Evolutionary conservation across 1,284 basidiomycete species (phyloP).

Genomic region (Sanghuangporus baumii): DNA sequence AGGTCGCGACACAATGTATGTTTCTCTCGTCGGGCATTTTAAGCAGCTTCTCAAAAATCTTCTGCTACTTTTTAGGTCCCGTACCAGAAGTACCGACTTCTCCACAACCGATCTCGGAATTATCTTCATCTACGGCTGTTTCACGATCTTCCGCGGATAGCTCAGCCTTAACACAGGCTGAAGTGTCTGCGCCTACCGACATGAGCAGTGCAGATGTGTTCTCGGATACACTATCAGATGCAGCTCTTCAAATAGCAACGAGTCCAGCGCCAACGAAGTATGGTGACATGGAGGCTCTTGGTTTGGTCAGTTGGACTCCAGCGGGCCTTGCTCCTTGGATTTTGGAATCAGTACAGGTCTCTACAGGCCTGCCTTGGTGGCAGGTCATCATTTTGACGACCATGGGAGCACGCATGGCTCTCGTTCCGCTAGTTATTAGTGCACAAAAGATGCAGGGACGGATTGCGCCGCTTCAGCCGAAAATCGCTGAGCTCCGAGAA

Average conservation of each 20-base stretch:
- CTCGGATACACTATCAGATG: background rate
- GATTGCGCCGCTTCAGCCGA: constrained; percentile 60
- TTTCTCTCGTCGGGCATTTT: background rate
- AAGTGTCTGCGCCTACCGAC: background rate
- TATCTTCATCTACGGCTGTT: background rate
- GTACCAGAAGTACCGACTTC: background rate
- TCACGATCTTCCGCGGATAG: background rate
- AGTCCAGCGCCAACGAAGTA: constrained; percentile 45
- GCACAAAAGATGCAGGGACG: constrained; percentile 63
- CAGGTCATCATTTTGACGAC: constrained; percentile 75
- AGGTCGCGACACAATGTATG: background rate
- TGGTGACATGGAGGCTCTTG: constrained; percentile 77
- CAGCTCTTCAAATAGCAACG: background rate
- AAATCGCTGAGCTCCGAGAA: constrained; percentile 52
- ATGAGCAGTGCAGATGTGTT: background rate
- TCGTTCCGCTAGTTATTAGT: constrained; percentile 69
- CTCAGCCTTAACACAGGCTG: background rate
- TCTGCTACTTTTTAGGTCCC: background rate
- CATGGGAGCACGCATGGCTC: constrained; percentile 57
- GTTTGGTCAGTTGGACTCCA: constrained; percentile 58
- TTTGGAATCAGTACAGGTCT: constrained; percentile 71
- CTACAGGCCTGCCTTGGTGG: constrained; percentile 82
- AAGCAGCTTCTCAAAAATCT: background rate
- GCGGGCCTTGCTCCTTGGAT: constrained; percentile 49
- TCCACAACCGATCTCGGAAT: background rate